Evolutionary conservation across 2,329 filamentous ascomycete species (phyloP), one percentile per base, ranked within the genome.

Genomic region (Coniochaeta ligniaria): DNA sequence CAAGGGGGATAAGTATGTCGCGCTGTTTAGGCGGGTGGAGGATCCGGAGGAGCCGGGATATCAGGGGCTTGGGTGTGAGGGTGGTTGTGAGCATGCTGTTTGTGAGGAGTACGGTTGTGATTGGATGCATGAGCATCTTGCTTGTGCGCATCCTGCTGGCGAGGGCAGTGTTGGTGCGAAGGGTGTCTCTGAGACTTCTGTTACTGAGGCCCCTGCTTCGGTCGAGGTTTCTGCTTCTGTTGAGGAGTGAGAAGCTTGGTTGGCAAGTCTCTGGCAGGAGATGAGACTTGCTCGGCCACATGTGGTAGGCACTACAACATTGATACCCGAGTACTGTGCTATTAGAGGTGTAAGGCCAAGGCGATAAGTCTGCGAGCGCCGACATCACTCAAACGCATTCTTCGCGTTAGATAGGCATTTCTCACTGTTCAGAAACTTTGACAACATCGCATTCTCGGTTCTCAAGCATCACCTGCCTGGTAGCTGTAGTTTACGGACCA

Each of bases 1-100:
- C 75, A 86, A 90, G 47, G 95, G 95, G 0, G 84, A 86, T 71
- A 99, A 98, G 76, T 96, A 90, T 75, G 89, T 98, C 56, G 94
- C 92, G 45, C 84, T 96, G 57, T 99, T 95, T 73, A 83, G 89
- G 70, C 86, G 95, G 64, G 76, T 88, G 63, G 87, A 90, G 70
- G 89, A 96, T 77, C 92, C 92, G 20, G 43, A 47, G 43, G 20
- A 6, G 43, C 20, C 24, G 20, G 9, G 11, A 5, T 47, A 47
- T 47, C 38, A 41, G 38, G 38, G 38, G 16, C 4, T 5, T 6
- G 43, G 43, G 43, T 47, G 43, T 9, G 43, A 47, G 43, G 43
- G 20, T 12, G 43, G 20, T 22, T 47, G 43, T 26, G 43, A 47
- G 9, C 43, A 47, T 26, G 43, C 8, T 24, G 22, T 14, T 22